These are phyloP conservation scores for Mycena capillaripes DNA, from an alignment of 768 basidiomycete species.

Conservation along the genomic window DNA sequence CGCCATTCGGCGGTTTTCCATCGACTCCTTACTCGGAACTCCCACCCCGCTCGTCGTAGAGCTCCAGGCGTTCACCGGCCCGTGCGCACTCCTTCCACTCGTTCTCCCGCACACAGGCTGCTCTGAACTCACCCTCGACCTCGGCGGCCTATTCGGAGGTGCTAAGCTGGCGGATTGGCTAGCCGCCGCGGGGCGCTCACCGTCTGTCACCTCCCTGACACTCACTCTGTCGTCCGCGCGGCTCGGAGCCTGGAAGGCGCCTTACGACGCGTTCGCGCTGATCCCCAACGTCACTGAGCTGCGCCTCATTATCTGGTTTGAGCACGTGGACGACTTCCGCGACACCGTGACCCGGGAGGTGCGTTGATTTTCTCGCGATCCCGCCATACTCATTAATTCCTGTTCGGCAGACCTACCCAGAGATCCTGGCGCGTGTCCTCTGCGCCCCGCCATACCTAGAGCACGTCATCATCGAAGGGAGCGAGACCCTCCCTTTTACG, in stretches of 20 bases:
- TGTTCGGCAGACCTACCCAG: neutral
- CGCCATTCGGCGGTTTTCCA: neutral
- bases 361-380: neutral
- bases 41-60: neutral
- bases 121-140: neutral
- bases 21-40: neutral
- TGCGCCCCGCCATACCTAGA: neutral
- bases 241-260: neutral
- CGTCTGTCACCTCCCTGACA: neutral
- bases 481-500: neutral
- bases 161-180: neutral
- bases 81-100: neutral
- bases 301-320: neutral
- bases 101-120: conserved; percentile 1
- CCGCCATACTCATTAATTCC: neutral
- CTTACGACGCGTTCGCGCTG: neutral
- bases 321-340: neutral
- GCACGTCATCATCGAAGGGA: conserved; percentile 2
- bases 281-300: neutral
- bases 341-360: neutral
- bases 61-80: neutral
- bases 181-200: neutral
- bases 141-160: neutral
- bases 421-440: neutral
- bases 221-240: neutral